Percentiles rank a stretch among this genome's conserved stretches.
Conservation (phyloP, 129 eudicot genomes). For the Artemisia annua region DNA sequence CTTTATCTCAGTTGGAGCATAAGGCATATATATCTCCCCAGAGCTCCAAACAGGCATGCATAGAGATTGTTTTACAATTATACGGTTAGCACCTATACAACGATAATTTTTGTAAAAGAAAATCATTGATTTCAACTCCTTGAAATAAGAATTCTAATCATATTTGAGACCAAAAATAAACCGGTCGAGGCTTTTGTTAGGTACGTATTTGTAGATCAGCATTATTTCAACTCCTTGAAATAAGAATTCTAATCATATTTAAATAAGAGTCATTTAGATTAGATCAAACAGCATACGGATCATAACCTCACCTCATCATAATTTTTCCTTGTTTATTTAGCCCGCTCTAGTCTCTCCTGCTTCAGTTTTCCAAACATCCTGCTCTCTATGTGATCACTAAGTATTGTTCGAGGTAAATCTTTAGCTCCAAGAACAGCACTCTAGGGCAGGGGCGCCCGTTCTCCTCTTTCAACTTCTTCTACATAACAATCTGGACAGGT, state of each 20-base stretch:
- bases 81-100: no score
- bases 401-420: slow-evolving; percentile 85
- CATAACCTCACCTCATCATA: slow-evolving; percentile 68
- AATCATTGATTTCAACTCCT: no score
- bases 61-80: no score
- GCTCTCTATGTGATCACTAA: slow-evolving; percentile 88
- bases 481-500: slow-evolving; percentile 95
- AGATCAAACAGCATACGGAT: slow-evolving; percentile 2
- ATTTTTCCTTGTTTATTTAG: slow-evolving; percentile 64
- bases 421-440: slow-evolving; percentile 98
- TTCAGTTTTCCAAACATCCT: slow-evolving; percentile 59
- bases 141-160: no score
- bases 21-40: no score
- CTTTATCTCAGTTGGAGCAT: no score
- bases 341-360: slow-evolving; percentile 85
- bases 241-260: slow-evolving; percentile 10
- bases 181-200: no score
- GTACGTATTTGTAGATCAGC: no score
- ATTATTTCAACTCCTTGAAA: no score
- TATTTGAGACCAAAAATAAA: no score
- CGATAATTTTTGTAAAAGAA: no score
- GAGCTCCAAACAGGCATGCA: no score
- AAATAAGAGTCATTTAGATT: slow-evolving; percentile 1
- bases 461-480: slow-evolving; percentile 90
- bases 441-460: slow-evolving; percentile 80